These are phyloP conservation scores for Cercospora zeae-maydis DNA, from an alignment of 2,329 filamentous ascomycete species.

Conservation along the genomic window DNA sequence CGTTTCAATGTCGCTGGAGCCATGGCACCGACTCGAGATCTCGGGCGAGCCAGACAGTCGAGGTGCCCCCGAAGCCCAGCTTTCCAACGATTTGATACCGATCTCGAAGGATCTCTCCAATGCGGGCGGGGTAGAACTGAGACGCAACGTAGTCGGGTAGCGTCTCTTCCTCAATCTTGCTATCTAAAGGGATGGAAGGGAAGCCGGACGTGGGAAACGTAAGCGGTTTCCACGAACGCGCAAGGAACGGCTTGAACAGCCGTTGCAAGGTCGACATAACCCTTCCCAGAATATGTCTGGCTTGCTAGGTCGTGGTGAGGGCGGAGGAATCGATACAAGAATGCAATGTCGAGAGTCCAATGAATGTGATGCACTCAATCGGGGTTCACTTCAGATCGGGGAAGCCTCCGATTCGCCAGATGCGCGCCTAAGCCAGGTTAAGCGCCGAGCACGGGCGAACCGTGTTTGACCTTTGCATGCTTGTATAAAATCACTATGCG, in stretches of 20 bases:
- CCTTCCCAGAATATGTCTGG: background rate
- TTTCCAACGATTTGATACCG: conserved; percentile 15
- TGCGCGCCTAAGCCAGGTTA: background rate
- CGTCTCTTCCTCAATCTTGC: conserved; percentile 12
- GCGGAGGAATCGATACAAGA: background rate
- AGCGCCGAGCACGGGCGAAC: background rate
- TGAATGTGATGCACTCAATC: background rate
- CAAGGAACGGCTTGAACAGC: background rate
- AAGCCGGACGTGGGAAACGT: background rate
- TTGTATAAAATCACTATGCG: too few relatives aligned
- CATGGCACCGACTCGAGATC: conserved; percentile 9
- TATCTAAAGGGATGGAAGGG: background rate
- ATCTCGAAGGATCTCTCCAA: conserved; percentile 2
- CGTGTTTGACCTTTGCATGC: too few relatives aligned
- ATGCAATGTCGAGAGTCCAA: background rate
- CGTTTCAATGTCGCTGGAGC: background rate
- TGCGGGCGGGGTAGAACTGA: conserved; percentile 9
- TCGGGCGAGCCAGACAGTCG: conserved; percentile 16
- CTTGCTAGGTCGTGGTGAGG: background rate
- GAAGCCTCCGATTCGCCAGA: background rate
- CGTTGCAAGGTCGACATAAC: background rate
- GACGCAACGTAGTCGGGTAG: conserved; percentile 9
- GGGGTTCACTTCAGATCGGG: background rate
- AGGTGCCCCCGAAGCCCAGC: conserved; percentile 11
- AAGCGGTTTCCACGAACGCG: background rate